Evolutionary conservation across 306 rosid genomes (phyloP).

Genomic region (Medicago arabica): DNA sequence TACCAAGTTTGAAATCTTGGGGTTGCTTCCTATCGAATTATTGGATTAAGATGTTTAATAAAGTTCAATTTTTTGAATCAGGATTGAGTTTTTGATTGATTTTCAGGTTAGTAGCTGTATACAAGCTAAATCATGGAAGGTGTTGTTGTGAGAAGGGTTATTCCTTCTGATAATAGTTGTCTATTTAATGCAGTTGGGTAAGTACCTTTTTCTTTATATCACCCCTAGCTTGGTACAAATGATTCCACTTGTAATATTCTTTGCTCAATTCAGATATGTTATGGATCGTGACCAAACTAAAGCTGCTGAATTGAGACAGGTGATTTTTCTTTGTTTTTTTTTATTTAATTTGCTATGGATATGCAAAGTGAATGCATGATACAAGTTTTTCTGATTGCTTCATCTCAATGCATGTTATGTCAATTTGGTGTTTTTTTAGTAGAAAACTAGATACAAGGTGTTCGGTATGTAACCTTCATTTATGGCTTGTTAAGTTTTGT

Average conservation of each 20-base stretch:
- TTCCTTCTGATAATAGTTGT: slow-evolving; percentile 89
- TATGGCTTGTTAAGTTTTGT: not conserved
- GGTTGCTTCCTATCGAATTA: not conserved
- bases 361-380: not conserved
- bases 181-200: slow-evolving; percentile 98
- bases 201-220: slow-evolving; percentile 29
- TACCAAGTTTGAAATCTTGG: not conserved
- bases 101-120: slow-evolving; percentile 45
- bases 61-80: slow-evolving; percentile 13
- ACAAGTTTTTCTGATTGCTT: slow-evolving; percentile 11
- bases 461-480: slow-evolving; percentile 10
- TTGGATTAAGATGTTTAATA: slow-evolving; percentile 5
- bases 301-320: slow-evolving; percentile 94
- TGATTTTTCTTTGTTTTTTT: slow-evolving; percentile 32
- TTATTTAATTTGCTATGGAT: slow-evolving; percentile 29
- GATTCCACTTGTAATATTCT: slow-evolving; percentile 15
- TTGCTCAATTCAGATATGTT: slow-evolving; percentile 65
- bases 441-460: not conserved
- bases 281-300: slow-evolving; percentile 84
- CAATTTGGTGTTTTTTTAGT: not conserved
- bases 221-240: not conserved
- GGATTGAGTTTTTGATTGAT: slow-evolving; percentile 20
- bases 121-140: slow-evolving; percentile 68
- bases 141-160: slow-evolving; percentile 74
- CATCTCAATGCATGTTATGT: slow-evolving; percentile 10